Evolutionary conservation across 768 basidiomycete species (phyloP).

Genomic region (Leccinum uliginosum): DNA sequence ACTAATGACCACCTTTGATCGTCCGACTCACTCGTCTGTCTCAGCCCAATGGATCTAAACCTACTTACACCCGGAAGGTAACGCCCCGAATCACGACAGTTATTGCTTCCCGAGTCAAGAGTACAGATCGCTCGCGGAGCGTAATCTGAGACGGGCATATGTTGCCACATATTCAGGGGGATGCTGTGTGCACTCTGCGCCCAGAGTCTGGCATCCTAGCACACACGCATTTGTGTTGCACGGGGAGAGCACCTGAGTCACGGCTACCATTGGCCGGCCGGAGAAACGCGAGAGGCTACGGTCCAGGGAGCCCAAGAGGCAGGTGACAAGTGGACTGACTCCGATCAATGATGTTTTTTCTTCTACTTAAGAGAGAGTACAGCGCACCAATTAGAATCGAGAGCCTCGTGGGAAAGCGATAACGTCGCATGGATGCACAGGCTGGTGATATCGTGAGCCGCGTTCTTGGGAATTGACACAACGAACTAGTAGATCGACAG

Average conservation of each 20-base stretch:
- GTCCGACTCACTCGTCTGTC: too few relatives aligned
- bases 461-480: not conserved
- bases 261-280: not conserved
- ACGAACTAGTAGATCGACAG: slow-evolving; percentile 1
- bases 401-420: slow-evolving; percentile 2
- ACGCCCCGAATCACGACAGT: not conserved
- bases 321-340: not conserved
- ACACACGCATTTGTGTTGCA: not conserved
- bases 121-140: not conserved
- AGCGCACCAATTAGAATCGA: not conserved
- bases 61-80: not conserved
- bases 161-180: not conserved
- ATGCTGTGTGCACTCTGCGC: not conserved
- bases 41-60: not conserved
- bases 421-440: not conserved
- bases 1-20: too few relatives aligned
- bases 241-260: not conserved
- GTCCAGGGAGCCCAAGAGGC: not conserved
- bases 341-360: not conserved
- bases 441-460: not conserved
- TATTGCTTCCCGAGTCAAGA: not conserved
- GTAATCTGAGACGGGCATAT: not conserved
- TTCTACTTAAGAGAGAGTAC: not conserved
- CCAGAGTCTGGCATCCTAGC: not conserved
- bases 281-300: not conserved